Conservation (phyloP, 2,329 filamentous ascomycete genomes). For the Chalara sp. region DNA sequence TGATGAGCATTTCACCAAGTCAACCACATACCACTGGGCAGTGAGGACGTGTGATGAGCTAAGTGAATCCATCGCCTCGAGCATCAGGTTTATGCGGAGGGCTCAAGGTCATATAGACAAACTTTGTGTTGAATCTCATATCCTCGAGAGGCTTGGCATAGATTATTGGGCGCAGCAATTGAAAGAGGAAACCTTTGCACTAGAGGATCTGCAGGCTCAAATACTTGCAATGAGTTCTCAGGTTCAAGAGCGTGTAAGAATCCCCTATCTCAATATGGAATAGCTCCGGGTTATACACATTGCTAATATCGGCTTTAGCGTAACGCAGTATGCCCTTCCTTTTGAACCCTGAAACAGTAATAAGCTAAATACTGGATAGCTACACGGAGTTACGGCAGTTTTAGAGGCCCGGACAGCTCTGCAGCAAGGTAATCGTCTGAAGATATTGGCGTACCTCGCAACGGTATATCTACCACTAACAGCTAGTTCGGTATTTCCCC, state of each 20-base stretch:
- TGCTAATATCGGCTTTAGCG: not conserved
- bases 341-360: not conserved
- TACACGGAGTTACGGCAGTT: not conserved
- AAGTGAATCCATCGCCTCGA: not conserved
- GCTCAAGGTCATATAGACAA: not conserved
- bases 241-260: conserved; percentile 1
- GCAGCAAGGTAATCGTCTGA: not conserved
- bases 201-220: conserved; percentile 1
- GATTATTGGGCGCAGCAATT: not conserved
- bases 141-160: not conserved
- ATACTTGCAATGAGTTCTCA: not conserved
- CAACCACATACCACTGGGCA: not conserved
- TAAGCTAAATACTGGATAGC: not conserved
- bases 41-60: not conserved
- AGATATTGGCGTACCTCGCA: not conserved
- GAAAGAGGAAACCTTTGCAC: not conserved
- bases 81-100: not conserved
- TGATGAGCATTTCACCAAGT: conserved; percentile 1
- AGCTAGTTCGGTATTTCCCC: not conserved
- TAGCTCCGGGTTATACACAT: not conserved
- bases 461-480: not conserved
- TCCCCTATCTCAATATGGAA: not conserved
- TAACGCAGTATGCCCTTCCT: not conserved
- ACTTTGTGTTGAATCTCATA: not conserved
- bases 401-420: not conserved